Conservation (phyloP, 352 stramenopile species). For the Globisporangium emineosum region DNA sequence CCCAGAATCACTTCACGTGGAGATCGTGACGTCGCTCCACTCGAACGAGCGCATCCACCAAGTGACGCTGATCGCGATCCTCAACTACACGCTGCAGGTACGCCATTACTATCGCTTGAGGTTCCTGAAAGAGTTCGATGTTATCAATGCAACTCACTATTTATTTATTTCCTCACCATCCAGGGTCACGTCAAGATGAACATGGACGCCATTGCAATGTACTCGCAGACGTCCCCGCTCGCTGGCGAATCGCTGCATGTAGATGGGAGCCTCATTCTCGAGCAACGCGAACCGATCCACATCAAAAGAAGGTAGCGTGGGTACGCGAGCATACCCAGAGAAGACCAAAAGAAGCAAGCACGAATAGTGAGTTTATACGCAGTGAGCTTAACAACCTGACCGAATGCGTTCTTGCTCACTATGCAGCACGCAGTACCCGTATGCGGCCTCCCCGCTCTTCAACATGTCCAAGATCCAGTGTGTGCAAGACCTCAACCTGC, state of each 20-base stretch:
- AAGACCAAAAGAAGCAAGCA: too few relatives aligned
- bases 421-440: constrained; percentile 36
- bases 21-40: constrained; percentile 41
- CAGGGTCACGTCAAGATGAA: constrained; percentile 47
- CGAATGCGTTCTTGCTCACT: neutral
- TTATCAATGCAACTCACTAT: neutral
- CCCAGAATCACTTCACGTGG: constrained; percentile 53
- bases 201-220: constrained; percentile 58
- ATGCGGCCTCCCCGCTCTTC: constrained; percentile 30
- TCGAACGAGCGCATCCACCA: constrained; percentile 48
- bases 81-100: constrained; percentile 60
- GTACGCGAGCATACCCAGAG: too few relatives aligned
- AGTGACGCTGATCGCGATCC: constrained; percentile 42
- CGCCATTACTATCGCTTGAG: neutral
- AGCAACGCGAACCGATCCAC: constrained; percentile 42
- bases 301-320: constrained; percentile 47
- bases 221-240: constrained; percentile 35
- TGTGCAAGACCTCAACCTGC: constrained; percentile 35
- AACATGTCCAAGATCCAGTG: constrained; percentile 38
- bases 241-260: constrained; percentile 32
- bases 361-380: too few relatives aligned
- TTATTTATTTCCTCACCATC: neutral
- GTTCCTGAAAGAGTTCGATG: neutral
- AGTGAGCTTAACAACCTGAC: neutral
- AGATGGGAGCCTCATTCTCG: constrained; percentile 61